Conservation (phyloP, 495 filamentous ascomycete genomes). For the Annulohypoxylon moriforme region DNA sequence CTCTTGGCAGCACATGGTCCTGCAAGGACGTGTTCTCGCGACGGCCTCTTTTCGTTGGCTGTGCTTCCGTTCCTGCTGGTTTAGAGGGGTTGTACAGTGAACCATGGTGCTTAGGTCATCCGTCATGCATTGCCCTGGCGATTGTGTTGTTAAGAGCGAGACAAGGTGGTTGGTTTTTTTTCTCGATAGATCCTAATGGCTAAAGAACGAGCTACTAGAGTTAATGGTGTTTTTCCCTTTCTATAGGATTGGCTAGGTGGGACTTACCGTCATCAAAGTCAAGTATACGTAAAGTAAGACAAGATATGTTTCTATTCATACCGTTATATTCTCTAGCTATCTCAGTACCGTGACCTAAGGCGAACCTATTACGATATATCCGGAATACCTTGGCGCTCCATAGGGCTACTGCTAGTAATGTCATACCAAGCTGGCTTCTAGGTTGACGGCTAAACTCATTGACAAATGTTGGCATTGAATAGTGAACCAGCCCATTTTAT, state of each 20-base stretch:
- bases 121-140: background rate
- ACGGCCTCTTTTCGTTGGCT: background rate
- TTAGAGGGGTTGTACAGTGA: background rate
- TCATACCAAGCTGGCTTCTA: background rate
- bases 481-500: background rate
- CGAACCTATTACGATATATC: too few species aligned
- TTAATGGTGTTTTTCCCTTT: background rate
- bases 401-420: background rate
- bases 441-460: background rate
- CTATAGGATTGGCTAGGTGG: background rate
- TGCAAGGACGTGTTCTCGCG: background rate
- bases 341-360: too few species aligned
- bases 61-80: background rate
- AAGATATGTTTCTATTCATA: background rate
- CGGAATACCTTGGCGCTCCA: background rate
- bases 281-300: background rate
- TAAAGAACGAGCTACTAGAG: background rate
- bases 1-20: constrained; percentile 11
- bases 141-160: background rate
- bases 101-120: background rate
- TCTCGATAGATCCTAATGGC: background rate
- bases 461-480: background rate
- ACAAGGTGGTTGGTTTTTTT: background rate
- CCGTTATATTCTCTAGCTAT: background rate
- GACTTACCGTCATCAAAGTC: background rate